A percentile compares a stretch with the other conserved stretches of the same genome.
These are phyloP conservation scores for Magnolia sinica DNA, from an alignment of 164 flowering plant genomes.

Conservation along the genomic window DNA sequence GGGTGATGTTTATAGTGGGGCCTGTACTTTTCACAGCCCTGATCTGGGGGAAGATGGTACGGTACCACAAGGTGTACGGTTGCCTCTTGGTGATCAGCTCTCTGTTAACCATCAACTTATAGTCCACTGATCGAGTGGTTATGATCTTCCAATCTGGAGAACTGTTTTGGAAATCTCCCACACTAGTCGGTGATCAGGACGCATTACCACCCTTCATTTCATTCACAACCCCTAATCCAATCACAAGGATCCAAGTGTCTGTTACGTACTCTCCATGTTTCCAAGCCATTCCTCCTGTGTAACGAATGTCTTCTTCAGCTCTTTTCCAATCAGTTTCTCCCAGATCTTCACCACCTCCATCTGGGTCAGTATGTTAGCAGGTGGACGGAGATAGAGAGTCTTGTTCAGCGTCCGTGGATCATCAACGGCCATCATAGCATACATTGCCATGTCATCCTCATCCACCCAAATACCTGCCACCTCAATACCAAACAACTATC, in stretches of 20 bases:
- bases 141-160: no score
- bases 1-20: no score
- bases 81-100: no score
- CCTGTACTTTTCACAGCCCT: no score
- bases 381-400: constrained; percentile 14
- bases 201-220: neutral
- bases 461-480: constrained; percentile 14
- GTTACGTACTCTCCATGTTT: constrained; percentile 2
- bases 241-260: neutral
- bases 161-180: neutral
- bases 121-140: no score
- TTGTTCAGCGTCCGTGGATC: constrained; percentile 13
- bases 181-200: neutral
- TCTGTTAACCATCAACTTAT: no score
- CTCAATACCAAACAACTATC: neutral
- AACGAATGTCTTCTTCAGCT: constrained; percentile 11
- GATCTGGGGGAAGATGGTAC: no score
- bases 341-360: constrained; percentile 15
- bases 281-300: neutral
- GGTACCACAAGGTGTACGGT: no score
- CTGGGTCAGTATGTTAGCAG: constrained; percentile 17
- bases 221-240: neutral
- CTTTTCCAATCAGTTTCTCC: constrained; percentile 14
- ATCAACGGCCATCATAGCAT: constrained; percentile 6
- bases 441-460: constrained; percentile 9